Base-by-base conservation (phyloP, 169 alveolate genomes). In the Cryptosporidium tyzzeri region DNA sequence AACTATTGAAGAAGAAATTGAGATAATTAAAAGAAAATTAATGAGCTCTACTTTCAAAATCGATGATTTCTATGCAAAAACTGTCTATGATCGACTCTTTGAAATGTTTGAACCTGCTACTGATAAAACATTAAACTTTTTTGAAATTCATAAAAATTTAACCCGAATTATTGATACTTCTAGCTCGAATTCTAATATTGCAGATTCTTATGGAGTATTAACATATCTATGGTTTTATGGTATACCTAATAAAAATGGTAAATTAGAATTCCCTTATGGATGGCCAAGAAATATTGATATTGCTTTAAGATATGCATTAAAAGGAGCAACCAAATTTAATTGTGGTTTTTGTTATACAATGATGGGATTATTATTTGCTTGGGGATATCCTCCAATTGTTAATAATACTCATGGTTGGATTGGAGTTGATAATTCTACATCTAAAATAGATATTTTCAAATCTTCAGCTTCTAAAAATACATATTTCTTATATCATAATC, bases 281-380 rank as follows among this genome's bases (percentile, higher is more conserved):
- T 95, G 96, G 95, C 97, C 97, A 5, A 69, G 97, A 65, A 91
- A 94, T 58, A 93, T 94, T 39, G 94, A 91, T 48, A 37, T 84
- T 23, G 80, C 96, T 23, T 71, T 95, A 50, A 70, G 85, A 3
- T 85, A 92, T 26, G 92, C 95, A 61, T 73, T 92, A 23, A 86
- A 84, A 23, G 97, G 97, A 10, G 92, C 93, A 26, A 94, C 93
- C 59, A 86, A 94, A 8, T 62, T 59, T 41, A 70, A 89, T 16
- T 93, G 95, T 80, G 97, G 97, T 0, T 84, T 95, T 73, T 95
- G 97, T 74, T 93, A 95, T 73, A 86, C 96, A 51, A 53, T 94
- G 51, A 53, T 93, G 50, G 95, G 95, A 18, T 65, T 95, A 70
- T 91, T 95, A 16, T 94, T 93, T 69, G 96, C 93, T 61, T 85